Evolutionary conservation across 768 basidiomycete genomes (phyloP).

Genomic region (Auriscalpium microsporum): DNA sequence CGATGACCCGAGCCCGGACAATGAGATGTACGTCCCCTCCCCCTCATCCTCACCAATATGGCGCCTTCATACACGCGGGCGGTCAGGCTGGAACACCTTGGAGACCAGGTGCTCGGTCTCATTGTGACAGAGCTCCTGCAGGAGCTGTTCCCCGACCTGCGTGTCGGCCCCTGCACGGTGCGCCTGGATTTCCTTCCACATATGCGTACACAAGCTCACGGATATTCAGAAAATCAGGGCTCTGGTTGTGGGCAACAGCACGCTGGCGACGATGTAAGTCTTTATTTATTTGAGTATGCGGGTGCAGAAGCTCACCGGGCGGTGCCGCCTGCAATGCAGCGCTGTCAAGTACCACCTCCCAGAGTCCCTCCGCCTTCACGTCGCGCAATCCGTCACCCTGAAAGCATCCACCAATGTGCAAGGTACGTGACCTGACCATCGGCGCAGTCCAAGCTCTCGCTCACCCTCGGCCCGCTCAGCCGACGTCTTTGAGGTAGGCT

Average conservation of each 20-base stretch:
- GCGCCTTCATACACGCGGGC: background rate
- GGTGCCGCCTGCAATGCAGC: conserved; percentile 24
- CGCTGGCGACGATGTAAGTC: conserved; percentile 59
- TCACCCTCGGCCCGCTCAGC: conserved; percentile 33
- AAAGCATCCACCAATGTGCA: conserved; percentile 63
- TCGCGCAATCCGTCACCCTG: conserved; percentile 64
- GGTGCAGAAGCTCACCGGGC: background rate
- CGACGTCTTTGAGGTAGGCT: conserved; percentile 67
- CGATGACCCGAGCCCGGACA: conserved; percentile 70
- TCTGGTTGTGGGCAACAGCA: conserved; percentile 65
- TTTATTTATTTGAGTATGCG: background rate
- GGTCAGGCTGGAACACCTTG: conserved; percentile 64
- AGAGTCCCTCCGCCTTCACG: conserved; percentile 53
- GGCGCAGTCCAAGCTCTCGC: conserved; percentile 5
- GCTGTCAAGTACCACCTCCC: conserved; percentile 60
- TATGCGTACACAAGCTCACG: conserved; percentile 1
- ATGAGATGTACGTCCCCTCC: conserved; percentile 57
- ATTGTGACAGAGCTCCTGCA: conserved; percentile 57
- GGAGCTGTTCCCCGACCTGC: conserved; percentile 57
- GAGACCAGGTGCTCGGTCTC: conserved; percentile 65
- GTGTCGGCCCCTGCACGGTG: conserved; percentile 74
- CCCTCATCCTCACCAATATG: conserved; percentile 1
- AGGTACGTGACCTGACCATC: conserved; percentile 34
- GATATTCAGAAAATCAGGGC: conserved; percentile 66
- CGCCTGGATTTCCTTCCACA: background rate